Evolutionary conservation across 1,284 basidiomycete species (phyloP).

Genomic region (Trichosporon ovoides): DNA sequence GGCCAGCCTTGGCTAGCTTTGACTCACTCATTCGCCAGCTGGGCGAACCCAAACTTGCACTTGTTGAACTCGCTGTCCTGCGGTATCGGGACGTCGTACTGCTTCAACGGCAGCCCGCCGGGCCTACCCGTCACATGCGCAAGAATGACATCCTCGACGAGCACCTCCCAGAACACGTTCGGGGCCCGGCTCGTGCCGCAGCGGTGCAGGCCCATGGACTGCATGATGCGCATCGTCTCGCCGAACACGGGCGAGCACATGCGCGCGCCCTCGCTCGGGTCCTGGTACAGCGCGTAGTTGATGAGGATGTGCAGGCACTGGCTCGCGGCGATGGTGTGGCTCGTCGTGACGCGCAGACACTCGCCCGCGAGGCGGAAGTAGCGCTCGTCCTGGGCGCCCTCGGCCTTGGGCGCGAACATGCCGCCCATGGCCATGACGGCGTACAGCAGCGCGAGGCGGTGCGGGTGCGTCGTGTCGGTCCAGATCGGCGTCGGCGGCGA

Average conservation of each 20-base stretch:
- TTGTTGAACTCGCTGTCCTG: conserved; percentile 7
- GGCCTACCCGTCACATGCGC: not conserved
- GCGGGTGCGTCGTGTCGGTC: conserved; percentile 7
- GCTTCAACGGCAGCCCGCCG: not conserved
- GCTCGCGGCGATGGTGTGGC: not conserved
- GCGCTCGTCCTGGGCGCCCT: not conserved
- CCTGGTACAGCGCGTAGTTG: not conserved
- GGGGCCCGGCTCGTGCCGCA: not conserved
- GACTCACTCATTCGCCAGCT: conserved; percentile 2
- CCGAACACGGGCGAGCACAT: not conserved
- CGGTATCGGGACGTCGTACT: not conserved
- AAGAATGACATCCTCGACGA: not conserved
- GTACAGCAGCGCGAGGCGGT: conserved; percentile 4
- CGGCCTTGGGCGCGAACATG: not conserved
- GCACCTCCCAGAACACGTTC: conserved; percentile 2
- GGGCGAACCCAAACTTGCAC: not conserved
- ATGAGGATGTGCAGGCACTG: conserved; percentile 1
- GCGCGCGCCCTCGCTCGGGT: not conserved
- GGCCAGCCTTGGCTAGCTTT: too few species aligned
- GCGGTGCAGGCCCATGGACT: conserved; percentile 1
- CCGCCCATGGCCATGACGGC: conserved; percentile 4
- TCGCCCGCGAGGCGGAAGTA: conserved; percentile 3
- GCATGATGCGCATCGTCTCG: conserved; percentile 2
- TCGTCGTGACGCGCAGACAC: conserved; percentile 1
- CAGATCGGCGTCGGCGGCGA: not conserved